Conservation (phyloP, 306 rosid species). For the Dalbergia oliveri region DNA sequence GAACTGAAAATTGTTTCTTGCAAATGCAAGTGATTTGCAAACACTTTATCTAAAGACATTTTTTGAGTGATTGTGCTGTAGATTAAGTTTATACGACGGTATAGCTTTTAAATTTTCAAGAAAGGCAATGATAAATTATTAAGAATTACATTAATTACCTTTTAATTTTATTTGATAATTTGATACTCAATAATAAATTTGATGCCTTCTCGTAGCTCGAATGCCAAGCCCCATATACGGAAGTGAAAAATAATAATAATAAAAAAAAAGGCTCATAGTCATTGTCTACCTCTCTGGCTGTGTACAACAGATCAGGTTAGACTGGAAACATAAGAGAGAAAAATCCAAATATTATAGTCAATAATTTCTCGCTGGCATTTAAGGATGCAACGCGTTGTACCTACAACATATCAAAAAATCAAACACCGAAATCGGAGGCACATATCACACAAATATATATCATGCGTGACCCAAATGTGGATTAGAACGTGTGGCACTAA, state of each 20-base stretch:
- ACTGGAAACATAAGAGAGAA: not conserved
- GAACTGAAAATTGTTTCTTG: no score
- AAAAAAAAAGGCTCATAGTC: no score
- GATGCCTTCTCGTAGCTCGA: not conserved
- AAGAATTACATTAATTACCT: not conserved
- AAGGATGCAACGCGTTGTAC: not conserved
- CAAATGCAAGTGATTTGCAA: no score
- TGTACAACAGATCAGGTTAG: not conserved
- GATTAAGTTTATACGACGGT: no score
- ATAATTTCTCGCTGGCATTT: not conserved
- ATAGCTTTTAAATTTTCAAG: not conserved
- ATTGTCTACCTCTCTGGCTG: not conserved
- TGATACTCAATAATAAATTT: not conserved
- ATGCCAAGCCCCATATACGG: not conserved
- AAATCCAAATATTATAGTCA: not conserved
- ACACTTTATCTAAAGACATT: no score
- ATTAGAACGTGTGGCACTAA: not conserved
- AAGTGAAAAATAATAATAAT: not conserved
- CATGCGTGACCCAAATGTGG: not conserved
- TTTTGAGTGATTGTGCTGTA: no score
- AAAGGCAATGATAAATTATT: not conserved
- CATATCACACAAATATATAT: no score
- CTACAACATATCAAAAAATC: not conserved
- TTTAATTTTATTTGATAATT: not conserved
- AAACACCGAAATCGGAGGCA: conserved; percentile 22